Conservation (phyloP, 2,329 filamentous ascomycete genomes). For the Cryphonectria nitschkei region DNA sequence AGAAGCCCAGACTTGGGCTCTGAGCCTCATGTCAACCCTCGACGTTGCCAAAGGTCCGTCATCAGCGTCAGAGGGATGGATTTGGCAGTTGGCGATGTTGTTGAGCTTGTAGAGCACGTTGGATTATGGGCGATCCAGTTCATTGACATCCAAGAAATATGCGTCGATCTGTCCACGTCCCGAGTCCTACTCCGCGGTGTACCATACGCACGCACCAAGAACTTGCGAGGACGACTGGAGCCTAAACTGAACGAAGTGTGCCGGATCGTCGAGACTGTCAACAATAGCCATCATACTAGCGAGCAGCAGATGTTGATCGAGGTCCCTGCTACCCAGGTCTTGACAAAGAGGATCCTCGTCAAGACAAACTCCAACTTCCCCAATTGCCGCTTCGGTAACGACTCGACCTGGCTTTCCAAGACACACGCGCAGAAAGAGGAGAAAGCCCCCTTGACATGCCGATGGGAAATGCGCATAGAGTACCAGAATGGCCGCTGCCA, state of each 20-base stretch:
- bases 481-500: slow-evolving; percentile 36
- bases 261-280: slow-evolving; percentile 45
- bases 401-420: not conserved
- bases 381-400: slow-evolving; percentile 34
- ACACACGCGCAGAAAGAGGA: slow-evolving; percentile 30
- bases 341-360: slow-evolving; percentile 46
- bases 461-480: slow-evolving; percentile 50
- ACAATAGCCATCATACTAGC: slow-evolving; percentile 38
- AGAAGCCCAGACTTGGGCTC: not conserved
- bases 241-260: slow-evolving; percentile 49
- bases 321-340: slow-evolving; percentile 44
- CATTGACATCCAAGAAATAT: slow-evolving; percentile 46
- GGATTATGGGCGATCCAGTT: slow-evolving; percentile 39
- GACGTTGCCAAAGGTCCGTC: not conserved
- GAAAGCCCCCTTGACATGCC: slow-evolving; percentile 51
- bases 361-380: slow-evolving; percentile 60
- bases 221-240: slow-evolving; percentile 42
- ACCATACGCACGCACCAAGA: slow-evolving; percentile 41
- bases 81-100: not conserved
- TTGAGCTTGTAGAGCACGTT: slow-evolving; percentile 11
- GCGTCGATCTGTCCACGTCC: slow-evolving; percentile 34
- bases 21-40: not conserved
- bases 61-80: not conserved
- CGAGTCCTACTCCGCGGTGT: slow-evolving; percentile 45
- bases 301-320: slow-evolving; percentile 47